Evolutionary conservation across 2,329 filamentous ascomycete species (phyloP), one percentile per base, ranked within the genome.

Genomic region (Hypoxylon sp.): DNA sequence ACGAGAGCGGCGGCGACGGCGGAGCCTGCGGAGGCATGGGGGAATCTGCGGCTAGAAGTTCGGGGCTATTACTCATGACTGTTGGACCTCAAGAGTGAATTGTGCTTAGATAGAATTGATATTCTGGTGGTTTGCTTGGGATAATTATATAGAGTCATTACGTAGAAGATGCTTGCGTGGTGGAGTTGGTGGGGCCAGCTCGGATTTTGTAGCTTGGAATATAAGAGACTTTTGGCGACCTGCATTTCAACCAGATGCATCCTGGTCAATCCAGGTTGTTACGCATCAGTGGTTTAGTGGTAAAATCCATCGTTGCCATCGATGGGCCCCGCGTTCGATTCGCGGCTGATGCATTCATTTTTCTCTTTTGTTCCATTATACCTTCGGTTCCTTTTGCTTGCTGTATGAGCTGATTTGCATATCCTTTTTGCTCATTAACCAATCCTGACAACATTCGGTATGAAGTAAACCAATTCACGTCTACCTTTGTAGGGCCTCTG

Each of bases 281-380:
- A n/a, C n/a, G 75, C 75, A 77, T 75, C 74, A 80, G 80, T 83
- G 81, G 81, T 82, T 82, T 82, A 83, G 80, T 82, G 81, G 81
- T 83, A 83, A 81, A 82, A 83, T 83, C 79, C 80, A 81, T 83
- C 81, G 81, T 83, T 83, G 81, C 81, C 81, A 83, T 83, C 80
- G 81, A 83, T 81, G 80, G 79, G 81, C 80, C 79, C 80, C 80
- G 78, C 73, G 80, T 81, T 81, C 79, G 78, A 81, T 81, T 81
- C 79, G 72, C 78, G 79, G 79, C 76, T 78, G 71, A 75, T 79
- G 77, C 78, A 79, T 67, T 57, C 2, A 39, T 59, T 27, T 39
- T 58, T 46, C n/a, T 12, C 2, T 14, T 12, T 39, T 45, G n/a
- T 21, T 19, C 8, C 29, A 51, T 39, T 45, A 3, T 16, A 2